These are phyloP conservation scores for Dothistroma pini DNA, from an alignment of 2,329 filamentous ascomycete species.

Conservation along the genomic window DNA sequence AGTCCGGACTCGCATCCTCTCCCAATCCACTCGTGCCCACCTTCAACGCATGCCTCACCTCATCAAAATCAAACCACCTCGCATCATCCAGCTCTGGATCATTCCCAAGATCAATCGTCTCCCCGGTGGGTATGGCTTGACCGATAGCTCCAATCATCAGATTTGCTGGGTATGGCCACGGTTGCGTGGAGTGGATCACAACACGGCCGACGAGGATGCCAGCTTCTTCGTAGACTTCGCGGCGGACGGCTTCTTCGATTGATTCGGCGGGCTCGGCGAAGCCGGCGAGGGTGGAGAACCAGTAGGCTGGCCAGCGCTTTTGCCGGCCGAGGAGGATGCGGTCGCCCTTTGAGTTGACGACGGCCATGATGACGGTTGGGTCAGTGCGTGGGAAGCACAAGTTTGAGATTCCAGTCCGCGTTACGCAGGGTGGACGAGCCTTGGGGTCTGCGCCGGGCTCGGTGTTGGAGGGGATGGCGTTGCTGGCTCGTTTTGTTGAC, in stretches of 20 bases:
- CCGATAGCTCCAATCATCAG: constrained; percentile 67
- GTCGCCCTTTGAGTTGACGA: constrained; percentile 75
- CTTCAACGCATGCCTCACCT: constrained; percentile 70
- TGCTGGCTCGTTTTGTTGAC: constrained; percentile 33
- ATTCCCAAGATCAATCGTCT: constrained; percentile 76
- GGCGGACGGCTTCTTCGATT: constrained; percentile 50
- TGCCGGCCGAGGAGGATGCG: constrained; percentile 79
- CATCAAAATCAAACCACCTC: constrained; percentile 79
- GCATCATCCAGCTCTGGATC: constrained; percentile 90
- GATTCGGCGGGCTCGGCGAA: constrained; percentile 51
- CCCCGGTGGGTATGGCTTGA: constrained; percentile 72
- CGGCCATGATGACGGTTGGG: constrained; percentile 91
- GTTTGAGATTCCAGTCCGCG: constrained; percentile 82
- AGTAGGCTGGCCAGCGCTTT: constrained; percentile 75
- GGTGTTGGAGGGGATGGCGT: constrained; percentile 23
- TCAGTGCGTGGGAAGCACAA: constrained; percentile 89
- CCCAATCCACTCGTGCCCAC: constrained; percentile 65
- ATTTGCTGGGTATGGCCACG: constrained; percentile 54
- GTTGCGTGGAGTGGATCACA: constrained; percentile 51
- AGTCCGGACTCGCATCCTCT: constrained; percentile 60
- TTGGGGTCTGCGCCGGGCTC: constrained; percentile 36
- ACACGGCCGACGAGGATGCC: constrained; percentile 48
- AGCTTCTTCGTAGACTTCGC: constrained; percentile 51
- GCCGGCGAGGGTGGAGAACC: constrained; percentile 77
- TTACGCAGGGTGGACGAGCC: constrained; percentile 68